Percentiles rank a stretch among this genome's conserved stretches.
These are phyloP conservation scores for Solanum hybrid DNA, from an alignment of 305 asterid genomes.

Conservation along the genomic window DNA sequence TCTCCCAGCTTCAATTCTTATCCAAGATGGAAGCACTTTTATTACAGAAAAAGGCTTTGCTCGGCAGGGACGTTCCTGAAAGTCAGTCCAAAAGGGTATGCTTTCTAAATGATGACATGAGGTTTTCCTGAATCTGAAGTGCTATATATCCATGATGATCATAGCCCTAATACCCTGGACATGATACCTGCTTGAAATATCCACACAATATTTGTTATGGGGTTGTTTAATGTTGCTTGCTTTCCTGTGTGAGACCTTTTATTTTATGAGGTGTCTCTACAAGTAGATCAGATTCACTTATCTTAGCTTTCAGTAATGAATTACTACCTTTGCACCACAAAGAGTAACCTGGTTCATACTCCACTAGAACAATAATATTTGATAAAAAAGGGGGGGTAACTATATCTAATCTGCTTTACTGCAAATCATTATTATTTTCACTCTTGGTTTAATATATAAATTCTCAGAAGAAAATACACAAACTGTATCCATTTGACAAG, in stretches of 20 bases:
- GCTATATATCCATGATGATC: background rate
- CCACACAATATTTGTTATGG: background rate
- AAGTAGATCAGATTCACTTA: background rate
- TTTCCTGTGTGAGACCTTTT: background rate
- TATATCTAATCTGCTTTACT: background rate
- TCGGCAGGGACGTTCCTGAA: constrained; percentile 30
- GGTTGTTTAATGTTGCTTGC: background rate
- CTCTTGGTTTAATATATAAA: background rate
- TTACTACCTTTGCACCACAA: background rate
- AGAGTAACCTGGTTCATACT: background rate
- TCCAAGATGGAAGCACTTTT: constrained; percentile 63
- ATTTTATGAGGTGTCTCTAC: background rate
- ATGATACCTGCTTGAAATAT: background rate
- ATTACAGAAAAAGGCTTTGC: constrained; percentile 41
- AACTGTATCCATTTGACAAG: background rate
- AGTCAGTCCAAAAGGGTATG: constrained; percentile 49
- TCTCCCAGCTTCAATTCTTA: constrained; percentile 47
- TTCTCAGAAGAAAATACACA: background rate
- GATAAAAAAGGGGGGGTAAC: background rate
- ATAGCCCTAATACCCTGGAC: background rate
- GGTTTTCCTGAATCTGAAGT: constrained; percentile 2
- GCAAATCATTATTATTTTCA: background rate
- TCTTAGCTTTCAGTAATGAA: background rate
- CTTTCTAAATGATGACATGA: constrained; percentile 4
- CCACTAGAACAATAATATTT: background rate